Conservation (phyloP, 768 basidiomycete species). For the Lactifluus subvellereus region DNA sequence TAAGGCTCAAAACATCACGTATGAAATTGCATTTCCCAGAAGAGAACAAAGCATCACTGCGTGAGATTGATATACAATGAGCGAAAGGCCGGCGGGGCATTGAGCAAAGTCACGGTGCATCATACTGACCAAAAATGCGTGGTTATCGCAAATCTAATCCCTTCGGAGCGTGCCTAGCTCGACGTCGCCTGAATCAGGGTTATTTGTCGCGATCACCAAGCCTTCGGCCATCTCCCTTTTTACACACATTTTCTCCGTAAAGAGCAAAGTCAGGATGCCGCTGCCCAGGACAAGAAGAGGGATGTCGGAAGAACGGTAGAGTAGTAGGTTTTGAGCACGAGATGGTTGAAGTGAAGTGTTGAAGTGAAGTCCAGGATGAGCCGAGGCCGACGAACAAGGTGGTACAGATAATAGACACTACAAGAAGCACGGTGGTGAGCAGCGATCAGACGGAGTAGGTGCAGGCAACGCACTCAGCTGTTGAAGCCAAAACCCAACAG, state of each 20-base stretch:
- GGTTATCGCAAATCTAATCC: conserved; percentile 34
- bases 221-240: conserved; percentile 87
- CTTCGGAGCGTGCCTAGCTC: conserved; percentile 47
- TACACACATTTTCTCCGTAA: conserved; percentile 90
- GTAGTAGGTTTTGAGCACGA: conserved; percentile 92
- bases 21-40: neutral
- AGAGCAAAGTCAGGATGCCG: conserved; percentile 65
- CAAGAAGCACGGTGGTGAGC: conserved; percentile 9
- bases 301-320: conserved; percentile 78
- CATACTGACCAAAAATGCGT: conserved; percentile 9
- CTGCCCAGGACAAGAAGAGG: conserved; percentile 78
- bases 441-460: conserved; percentile 7
- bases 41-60: neutral
- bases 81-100: conserved; percentile 4
- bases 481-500: conserved; percentile 79
- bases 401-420: conserved; percentile 78
- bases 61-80: neutral
- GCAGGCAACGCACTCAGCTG: conserved; percentile 66
- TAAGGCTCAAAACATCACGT: neutral
- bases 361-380: conserved; percentile 92
- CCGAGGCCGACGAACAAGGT: conserved; percentile 84
- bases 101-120: neutral
- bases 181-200: conserved; percentile 47
- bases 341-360: conserved; percentile 86
- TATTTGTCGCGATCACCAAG: conserved; percentile 46